Conservation (phyloP, 306 rosid genomes). For the Lupinus albus region DNA sequence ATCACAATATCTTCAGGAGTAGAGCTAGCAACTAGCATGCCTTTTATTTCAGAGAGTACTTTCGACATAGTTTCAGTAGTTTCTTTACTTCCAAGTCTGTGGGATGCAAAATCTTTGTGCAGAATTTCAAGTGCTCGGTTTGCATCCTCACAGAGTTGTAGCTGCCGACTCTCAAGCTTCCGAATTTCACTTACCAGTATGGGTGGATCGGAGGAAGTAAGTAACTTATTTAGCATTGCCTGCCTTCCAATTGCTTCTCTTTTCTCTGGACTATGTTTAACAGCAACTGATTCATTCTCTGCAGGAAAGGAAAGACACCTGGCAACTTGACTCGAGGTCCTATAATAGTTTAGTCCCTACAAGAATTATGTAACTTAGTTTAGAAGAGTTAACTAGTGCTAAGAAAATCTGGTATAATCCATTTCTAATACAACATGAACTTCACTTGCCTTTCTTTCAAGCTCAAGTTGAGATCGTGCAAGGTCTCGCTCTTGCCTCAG, state of each 20-base stretch:
- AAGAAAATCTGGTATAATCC: neutral
- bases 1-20: conserved; percentile 51
- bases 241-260: conserved; percentile 45
- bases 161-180: conserved; percentile 66
- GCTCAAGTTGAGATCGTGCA: conserved; percentile 56
- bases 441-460: conserved; percentile 42
- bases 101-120: conserved; percentile 64
- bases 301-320: conserved; percentile 64
- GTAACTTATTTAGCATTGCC: conserved; percentile 53
- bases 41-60: conserved; percentile 64
- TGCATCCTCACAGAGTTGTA: conserved; percentile 76
- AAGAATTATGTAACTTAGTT: conserved; percentile 3
- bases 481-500: conserved; percentile 50
- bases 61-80: conserved; percentile 61
- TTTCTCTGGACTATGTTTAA: conserved; percentile 41
- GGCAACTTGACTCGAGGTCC: conserved; percentile 57
- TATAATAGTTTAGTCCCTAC: conserved; percentile 51
- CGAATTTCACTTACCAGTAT: conserved; percentile 61
- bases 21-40: conserved; percentile 52
- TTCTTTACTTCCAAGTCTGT: conserved; percentile 61
- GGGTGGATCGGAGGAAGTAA: conserved; percentile 62
- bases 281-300: conserved; percentile 45
- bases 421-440: conserved; percentile 45
- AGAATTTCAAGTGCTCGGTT: conserved; percentile 69
- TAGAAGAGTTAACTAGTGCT: neutral